phyloP scores from a whole-genome alignment of 2,329 filamentous ascomycete genomes.

The Calonectria ilicicola region DNA sequence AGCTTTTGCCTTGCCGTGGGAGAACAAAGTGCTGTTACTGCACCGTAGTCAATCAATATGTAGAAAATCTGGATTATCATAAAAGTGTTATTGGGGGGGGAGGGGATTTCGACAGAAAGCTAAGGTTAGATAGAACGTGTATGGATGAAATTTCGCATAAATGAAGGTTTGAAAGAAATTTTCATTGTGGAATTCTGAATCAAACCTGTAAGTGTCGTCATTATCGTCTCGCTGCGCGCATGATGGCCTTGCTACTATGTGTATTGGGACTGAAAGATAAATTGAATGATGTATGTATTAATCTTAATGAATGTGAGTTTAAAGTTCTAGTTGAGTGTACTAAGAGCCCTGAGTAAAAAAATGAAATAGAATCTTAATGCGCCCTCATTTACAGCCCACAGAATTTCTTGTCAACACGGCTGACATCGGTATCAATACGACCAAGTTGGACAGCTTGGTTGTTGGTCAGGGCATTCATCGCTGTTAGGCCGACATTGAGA shows the following conservation, averaged over 20 bases:
- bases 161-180: too few relatives aligned
- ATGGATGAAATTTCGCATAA: too few relatives aligned
- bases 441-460: slow-evolving; percentile 63
- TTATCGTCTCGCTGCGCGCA: too few relatives aligned
- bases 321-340: slow-evolving; percentile 36
- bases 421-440: slow-evolving; percentile 61
- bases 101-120: too few relatives aligned
- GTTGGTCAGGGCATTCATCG: slow-evolving; percentile 68
- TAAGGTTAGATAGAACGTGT: too few relatives aligned
- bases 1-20: too few relatives aligned
- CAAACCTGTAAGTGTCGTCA: too few relatives aligned
- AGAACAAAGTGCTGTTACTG: too few relatives aligned
- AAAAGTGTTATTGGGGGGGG: too few relatives aligned
- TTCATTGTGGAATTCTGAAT: too few relatives aligned
- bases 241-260: background rate
- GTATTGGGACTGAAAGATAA: background rate
- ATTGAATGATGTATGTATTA: slow-evolving; percentile 23
- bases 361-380: slow-evolving; percentile 24
- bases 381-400: slow-evolving; percentile 55
- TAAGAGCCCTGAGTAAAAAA: slow-evolving; percentile 33
- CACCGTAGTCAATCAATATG: too few relatives aligned
- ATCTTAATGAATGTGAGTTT: slow-evolving; percentile 30
- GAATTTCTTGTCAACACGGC: slow-evolving; percentile 54
- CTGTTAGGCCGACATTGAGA: slow-evolving; percentile 68
- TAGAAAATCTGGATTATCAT: too few relatives aligned